Conservation (phyloP, 208 protist species). For the Wallacemonas collosoma region DNA sequence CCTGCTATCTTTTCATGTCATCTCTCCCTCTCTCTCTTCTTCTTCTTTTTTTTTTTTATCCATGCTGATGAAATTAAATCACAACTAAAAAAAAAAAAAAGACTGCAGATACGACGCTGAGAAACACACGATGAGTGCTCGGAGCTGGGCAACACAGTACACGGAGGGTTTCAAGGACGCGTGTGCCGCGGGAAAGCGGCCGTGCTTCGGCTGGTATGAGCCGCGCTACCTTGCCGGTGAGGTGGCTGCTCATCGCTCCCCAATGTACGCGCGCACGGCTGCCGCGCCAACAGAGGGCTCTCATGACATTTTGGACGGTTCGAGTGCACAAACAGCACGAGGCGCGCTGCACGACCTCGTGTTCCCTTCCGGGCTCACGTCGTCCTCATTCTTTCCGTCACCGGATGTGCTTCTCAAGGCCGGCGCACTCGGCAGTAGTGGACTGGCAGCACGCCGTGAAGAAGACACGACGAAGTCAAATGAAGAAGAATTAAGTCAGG, state of each 20-base stretch:
- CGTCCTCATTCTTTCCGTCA: slow-evolving; percentile 12
- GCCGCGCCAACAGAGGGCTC: not conserved
- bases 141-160: slow-evolving; percentile 8
- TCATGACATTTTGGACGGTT: slow-evolving; percentile 5
- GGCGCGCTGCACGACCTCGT: slow-evolving; percentile 1
- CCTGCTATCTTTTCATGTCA: not conserved
- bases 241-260: not conserved
- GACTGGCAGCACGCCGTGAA: not conserved
- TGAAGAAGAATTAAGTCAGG: too few relatives aligned
- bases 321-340: too few relatives aligned
- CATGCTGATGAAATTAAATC: not conserved
- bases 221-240: slow-evolving; percentile 43
- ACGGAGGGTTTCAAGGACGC: slow-evolving; percentile 30
- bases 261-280: not conserved
- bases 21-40: not conserved
- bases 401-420: slow-evolving; percentile 2
- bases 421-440: slow-evolving; percentile 10
- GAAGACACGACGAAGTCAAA: not conserved
- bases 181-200: slow-evolving; percentile 22
- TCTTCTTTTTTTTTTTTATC: not conserved
- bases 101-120: not conserved
- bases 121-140: not conserved
- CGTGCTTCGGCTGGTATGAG: slow-evolving; percentile 61
- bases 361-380: slow-evolving; percentile 1
- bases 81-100: slow-evolving; percentile 1